These are phyloP conservation scores for Aspergillus spinulosporus DNA, from an alignment of 2,329 filamentous ascomycete species.

Conservation along the genomic window DNA sequence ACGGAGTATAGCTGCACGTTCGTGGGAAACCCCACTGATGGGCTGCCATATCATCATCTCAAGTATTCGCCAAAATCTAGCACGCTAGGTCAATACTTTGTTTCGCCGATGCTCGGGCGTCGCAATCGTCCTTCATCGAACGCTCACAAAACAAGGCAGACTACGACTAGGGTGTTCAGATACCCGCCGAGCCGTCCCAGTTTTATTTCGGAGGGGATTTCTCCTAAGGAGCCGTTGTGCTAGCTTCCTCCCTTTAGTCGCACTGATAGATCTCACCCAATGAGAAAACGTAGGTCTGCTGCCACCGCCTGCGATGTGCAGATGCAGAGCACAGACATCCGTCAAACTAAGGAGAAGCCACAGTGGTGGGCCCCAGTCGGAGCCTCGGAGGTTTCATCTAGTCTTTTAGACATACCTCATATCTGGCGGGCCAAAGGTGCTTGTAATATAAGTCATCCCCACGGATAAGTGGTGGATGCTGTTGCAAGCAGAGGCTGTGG, in stretches of 20 bases:
- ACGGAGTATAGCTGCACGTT: neutral
- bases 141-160: no score
- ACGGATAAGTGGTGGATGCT: neutral
- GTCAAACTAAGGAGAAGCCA: neutral
- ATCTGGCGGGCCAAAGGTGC: no score
- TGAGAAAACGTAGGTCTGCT: neutral
- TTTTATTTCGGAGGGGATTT: neutral
- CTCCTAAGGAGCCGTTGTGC: neutral
- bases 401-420: neutral
- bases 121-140: no score
- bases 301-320: constrained; percentile 6
- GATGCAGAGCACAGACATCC: constrained; percentile 10
- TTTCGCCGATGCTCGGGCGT: neutral
- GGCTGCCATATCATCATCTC: neutral
- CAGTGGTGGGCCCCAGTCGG: neutral
- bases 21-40: neutral
- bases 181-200: neutral
- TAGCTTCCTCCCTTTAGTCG: neutral
- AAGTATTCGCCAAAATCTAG: neutral
- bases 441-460: no score
- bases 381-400: constrained; percentile 6
- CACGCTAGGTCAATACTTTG: neutral
- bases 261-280: constrained; percentile 7
- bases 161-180: neutral
- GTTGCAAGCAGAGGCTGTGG: neutral